Evolutionary conservation across 192 early-diverging fungal genomes (phyloP).

Genomic region (Phlyctochytrium arcticum): DNA sequence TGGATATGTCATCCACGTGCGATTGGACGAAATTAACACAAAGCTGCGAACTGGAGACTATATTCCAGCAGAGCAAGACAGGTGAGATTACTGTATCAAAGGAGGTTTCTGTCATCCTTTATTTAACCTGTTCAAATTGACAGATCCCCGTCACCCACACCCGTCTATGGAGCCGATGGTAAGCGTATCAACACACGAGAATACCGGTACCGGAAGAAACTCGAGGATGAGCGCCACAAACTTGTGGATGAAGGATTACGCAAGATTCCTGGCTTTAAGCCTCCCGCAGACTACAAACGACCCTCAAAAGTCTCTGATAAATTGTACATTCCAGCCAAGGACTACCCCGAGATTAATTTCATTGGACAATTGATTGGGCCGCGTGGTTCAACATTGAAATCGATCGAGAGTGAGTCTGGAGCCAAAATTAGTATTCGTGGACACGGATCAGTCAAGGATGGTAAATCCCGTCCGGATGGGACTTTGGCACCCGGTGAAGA

Average conservation of each 20-base stretch:
- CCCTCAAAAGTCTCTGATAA: slow-evolving; percentile 85
- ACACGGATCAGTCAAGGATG: slow-evolving; percentile 94
- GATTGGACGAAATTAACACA: slow-evolving; percentile 88
- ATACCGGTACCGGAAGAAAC: slow-evolving; percentile 78
- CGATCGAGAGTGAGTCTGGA: slow-evolving; percentile 90
- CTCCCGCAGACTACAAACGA: slow-evolving; percentile 86
- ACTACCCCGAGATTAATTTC: slow-evolving; percentile 97
- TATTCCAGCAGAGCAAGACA: slow-evolving; percentile 71
- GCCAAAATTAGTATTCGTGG: slow-evolving; percentile 97
- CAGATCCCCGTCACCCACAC: slow-evolving; percentile 97
- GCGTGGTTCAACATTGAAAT: slow-evolving; percentile 94
- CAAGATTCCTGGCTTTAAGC: slow-evolving; percentile 75
- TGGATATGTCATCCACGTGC: slow-evolving; percentile 70
- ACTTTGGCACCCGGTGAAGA: slow-evolving; percentile 48
- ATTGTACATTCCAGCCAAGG: slow-evolving; percentile 90
- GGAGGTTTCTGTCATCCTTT: background rate
- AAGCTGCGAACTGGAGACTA: slow-evolving; percentile 78
- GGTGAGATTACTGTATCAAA: slow-evolving; percentile 45
- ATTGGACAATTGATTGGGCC: slow-evolving; percentile 94
- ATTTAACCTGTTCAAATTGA: background rate
- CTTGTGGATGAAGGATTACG: slow-evolving; percentile 77
- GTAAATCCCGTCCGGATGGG: slow-evolving; percentile 58
- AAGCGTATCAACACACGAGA: slow-evolving; percentile 96
- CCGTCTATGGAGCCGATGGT: slow-evolving; percentile 86
- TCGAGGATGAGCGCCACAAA: slow-evolving; percentile 89